Evolutionary conservation across 305 asterid genomes (phyloP).

Genomic region (Fraxinus greggii): DNA sequence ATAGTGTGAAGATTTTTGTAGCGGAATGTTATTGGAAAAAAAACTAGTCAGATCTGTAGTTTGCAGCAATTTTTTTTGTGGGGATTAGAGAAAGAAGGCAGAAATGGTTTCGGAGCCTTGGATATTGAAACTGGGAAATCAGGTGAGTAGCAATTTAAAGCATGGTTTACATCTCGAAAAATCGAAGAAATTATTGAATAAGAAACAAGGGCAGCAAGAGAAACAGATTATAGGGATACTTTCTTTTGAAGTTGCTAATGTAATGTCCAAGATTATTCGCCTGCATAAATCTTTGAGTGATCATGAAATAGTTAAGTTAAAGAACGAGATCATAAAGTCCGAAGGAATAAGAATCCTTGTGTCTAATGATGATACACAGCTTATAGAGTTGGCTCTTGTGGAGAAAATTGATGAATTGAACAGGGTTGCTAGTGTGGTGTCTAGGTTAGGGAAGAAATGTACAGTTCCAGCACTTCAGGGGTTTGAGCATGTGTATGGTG

Average conservation of each 20-base stretch:
- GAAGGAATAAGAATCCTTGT: conserved; percentile 62
- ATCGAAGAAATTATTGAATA: conserved; percentile 43
- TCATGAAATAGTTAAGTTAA: conserved; percentile 54
- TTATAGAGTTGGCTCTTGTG: conserved; percentile 59
- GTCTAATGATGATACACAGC: conserved; percentile 60
- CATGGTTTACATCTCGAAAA: conserved; percentile 62
- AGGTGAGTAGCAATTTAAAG: conserved; percentile 84
- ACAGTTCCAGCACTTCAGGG: conserved; percentile 78
- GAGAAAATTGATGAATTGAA: conserved; percentile 85
- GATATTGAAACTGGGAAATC: conserved; percentile 57
- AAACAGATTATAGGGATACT: conserved; percentile 64
- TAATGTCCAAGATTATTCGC: conserved; percentile 80
- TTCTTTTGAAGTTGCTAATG: conserved; percentile 93
- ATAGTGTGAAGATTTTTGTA: neutral
- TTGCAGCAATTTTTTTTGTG: neutral
- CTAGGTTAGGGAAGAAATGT: conserved; percentile 93
- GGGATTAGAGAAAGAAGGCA: too few relatives aligned
- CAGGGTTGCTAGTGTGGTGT: conserved; percentile 67
- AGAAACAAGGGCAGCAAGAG: conserved; percentile 38
- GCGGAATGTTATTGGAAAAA: neutral
- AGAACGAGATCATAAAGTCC: conserved; percentile 68
- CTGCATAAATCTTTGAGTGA: conserved; percentile 75
- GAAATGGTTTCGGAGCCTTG: too few relatives aligned
- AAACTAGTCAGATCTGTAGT: conserved; percentile 44
- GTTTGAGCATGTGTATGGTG: conserved; percentile 90